Evolutionary conservation across 495 filamentous ascomycete species (phyloP).

Genomic region (Gamarada debralockiae): DNA sequence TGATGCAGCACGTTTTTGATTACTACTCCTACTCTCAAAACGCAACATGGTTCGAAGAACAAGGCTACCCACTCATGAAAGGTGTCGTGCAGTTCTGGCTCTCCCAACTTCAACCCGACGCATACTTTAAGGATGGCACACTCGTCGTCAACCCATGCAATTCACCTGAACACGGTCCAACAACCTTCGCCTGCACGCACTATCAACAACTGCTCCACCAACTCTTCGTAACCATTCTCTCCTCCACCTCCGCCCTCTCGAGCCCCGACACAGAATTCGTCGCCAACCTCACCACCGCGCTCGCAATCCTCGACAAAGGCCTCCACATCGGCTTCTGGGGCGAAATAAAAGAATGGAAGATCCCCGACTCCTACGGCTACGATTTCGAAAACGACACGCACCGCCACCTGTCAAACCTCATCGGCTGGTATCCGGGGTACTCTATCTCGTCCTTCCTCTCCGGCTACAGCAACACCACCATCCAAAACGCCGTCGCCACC

Average conservation of each 20-base stretch:
- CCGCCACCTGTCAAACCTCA: slow-evolving; percentile 49
- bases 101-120: slow-evolving; percentile 38
- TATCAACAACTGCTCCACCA: slow-evolving; percentile 46
- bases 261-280: slow-evolving; percentile 28
- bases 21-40: slow-evolving; percentile 44
- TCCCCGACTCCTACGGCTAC: slow-evolving; percentile 26
- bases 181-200: slow-evolving; percentile 47
- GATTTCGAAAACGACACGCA: slow-evolving; percentile 42
- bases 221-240: slow-evolving; percentile 37
- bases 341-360: slow-evolving; percentile 50
- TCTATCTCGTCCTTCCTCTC: slow-evolving; percentile 28
- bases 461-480: slow-evolving; percentile 26
- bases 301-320: slow-evolving; percentile 38
- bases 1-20: slow-evolving; percentile 49
- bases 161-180: slow-evolving; percentile 47
- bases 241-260: slow-evolving; percentile 9
- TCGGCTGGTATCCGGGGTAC: slow-evolving; percentile 52
- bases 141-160: slow-evolving; percentile 49
- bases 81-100: slow-evolving; percentile 45
- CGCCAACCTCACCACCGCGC: slow-evolving; percentile 22
- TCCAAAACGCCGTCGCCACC: slow-evolving; percentile 37
- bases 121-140: slow-evolving; percentile 44
- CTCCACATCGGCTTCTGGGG: slow-evolving; percentile 44
- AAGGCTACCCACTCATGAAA: slow-evolving; percentile 46
- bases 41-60: slow-evolving; percentile 31